These are phyloP conservation scores for Zarea fungicola DNA, from an alignment of 2,329 filamentous ascomycete species.

Conservation along the genomic window DNA sequence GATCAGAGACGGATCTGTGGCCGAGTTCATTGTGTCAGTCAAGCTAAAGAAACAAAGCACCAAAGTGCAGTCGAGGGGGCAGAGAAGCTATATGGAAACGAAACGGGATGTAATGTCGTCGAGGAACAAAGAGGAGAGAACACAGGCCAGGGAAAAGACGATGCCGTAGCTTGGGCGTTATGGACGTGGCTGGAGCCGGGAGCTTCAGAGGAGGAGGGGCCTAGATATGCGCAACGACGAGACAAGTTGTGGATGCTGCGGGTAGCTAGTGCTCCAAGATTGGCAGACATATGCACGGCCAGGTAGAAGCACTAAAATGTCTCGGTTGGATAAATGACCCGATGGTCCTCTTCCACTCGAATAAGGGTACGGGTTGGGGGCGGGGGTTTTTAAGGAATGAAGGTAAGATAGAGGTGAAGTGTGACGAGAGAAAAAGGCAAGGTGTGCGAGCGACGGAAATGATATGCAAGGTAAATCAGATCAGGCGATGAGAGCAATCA, in stretches of 20 bases:
- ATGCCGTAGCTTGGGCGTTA: background rate
- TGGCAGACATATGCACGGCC: background rate
- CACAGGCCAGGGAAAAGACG: background rate
- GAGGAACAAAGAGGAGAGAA: too few species aligned
- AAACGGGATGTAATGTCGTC: background rate
- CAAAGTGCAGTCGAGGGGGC: background rate
- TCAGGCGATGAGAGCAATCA: too few species aligned
- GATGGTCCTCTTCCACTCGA: background rate
- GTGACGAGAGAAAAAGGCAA: too few species aligned
- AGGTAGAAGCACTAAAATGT: background rate
- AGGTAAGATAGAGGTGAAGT: background rate
- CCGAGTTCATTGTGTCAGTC: constrained; percentile 31
- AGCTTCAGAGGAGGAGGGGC: background rate
- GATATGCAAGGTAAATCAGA: too few species aligned
- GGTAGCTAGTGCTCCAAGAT: background rate
- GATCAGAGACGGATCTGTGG: constrained; percentile 51
- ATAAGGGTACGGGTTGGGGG: background rate
- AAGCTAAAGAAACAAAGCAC: constrained; percentile 10
- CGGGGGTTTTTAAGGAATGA: background rate
- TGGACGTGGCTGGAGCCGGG: constrained; percentile 14
- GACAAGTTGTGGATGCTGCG: constrained; percentile 1
- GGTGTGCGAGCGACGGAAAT: too few species aligned
- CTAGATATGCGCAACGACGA: constrained; percentile 4
- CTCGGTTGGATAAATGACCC: constrained; percentile 9
- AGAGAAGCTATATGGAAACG: background rate